Conservation (phyloP, 495 filamentous ascomycete species). For the Chaetomium tenue region DNA sequence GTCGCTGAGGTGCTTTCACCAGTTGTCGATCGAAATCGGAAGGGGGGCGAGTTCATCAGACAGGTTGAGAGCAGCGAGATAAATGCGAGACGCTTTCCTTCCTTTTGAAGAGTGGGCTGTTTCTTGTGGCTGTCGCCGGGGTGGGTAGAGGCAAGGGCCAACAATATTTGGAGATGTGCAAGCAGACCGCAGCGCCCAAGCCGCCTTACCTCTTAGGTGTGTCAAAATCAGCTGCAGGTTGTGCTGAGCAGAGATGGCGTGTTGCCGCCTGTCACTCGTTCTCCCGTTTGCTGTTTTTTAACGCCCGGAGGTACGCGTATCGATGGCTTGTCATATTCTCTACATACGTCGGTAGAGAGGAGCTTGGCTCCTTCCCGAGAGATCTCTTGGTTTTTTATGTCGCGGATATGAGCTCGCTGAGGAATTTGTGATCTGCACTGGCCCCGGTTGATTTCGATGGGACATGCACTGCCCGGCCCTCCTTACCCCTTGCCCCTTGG, state of each 20-base stretch:
- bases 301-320: background rate
- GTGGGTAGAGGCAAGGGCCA: background rate
- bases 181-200: background rate
- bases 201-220: background rate
- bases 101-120: background rate
- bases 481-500: slow-evolving; percentile 2
- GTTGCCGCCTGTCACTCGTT: background rate
- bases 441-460: background rate
- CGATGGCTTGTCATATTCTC: background rate
- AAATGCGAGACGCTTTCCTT: slow-evolving; percentile 13
- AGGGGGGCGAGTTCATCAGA: background rate
- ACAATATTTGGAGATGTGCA: background rate
- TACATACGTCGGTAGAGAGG: background rate
- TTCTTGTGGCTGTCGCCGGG: slow-evolving; percentile 9
- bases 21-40: slow-evolving; percentile 7
- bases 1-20: too few species aligned
- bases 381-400: slow-evolving; percentile 2
- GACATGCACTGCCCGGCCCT: slow-evolving; percentile 9
- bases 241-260: background rate
- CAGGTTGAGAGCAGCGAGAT: slow-evolving; percentile 3
- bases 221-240: background rate
- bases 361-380: background rate
- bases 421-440: slow-evolving; percentile 6
- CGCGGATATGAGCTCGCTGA: background rate
- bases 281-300: background rate